Evolutionary conservation across 2,329 filamentous ascomycete species (phyloP), one percentile per base, ranked within the genome.

Genomic region (Talaromyces sp.): DNA sequence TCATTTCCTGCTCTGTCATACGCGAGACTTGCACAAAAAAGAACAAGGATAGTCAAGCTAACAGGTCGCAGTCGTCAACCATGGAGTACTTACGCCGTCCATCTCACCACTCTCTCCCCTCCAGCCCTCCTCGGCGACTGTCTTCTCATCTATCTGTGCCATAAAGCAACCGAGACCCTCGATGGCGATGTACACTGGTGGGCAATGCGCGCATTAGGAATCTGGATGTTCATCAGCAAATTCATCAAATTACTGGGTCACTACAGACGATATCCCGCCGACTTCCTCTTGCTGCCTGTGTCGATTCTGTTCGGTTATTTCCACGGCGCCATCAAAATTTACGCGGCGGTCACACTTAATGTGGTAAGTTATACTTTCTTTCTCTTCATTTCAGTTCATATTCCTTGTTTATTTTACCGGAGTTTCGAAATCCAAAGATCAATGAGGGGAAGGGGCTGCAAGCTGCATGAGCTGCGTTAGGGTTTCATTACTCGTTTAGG

Each of bases 1-100:
- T 39, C 11, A 56, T 37, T 56, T 25, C 33, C 33, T 22, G 22
- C 37, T 22, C 33, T 56, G 33, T 37, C 33, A 22, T 37, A 39
- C 11, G 35, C 15, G 33, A 56, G 33, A 22, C n/a, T 5, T 25
- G 27, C n/a, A 9, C 49, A 33, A 33, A 31, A 39, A 33, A 33
- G 39, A 61, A 56, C 49, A 67, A 67, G 13, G 37, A 33, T n/a
- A 43, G 37, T 33, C 27, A 50, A 61, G 50, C 74, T 77, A 74
- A 77, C 71, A 66, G 67, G 66, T 68, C 67, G 59, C 72, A 97
- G 93, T 72, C 91, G 91, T 74, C 94, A 97, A 77, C 90, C 87
- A 58, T 98, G 93, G 93, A 96, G 90, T 79, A 91, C 92, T 13
- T 98, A 97, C 77, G 92, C 94, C 60, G 88, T 97, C 67, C 91